Percentiles rank a stretch among this genome's conserved stretches.
These are phyloP conservation scores for Colletotrichum karsti DNA, from an alignment of 2,329 filamentous ascomycete species.

Conservation along the genomic window DNA sequence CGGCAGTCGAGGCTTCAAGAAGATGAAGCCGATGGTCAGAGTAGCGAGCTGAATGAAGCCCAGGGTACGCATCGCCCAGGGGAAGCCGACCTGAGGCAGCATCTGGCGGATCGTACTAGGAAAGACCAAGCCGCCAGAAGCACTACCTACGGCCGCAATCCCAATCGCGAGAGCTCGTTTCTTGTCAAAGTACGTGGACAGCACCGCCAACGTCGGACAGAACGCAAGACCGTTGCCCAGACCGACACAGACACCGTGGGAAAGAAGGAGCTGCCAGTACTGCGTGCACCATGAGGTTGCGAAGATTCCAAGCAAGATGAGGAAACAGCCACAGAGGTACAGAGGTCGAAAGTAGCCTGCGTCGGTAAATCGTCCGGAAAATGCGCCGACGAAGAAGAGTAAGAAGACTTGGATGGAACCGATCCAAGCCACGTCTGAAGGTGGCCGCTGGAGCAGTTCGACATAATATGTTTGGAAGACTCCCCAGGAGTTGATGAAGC, in stretches of 20 bases:
- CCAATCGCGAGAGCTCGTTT: constrained; percentile 66
- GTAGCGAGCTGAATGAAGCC: constrained; percentile 55
- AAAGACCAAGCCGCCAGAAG: constrained; percentile 62
- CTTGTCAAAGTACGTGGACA: constrained; percentile 69
- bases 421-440: constrained; percentile 53
- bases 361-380: constrained; percentile 53
- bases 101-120: constrained; percentile 45
- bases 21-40: constrained; percentile 43
- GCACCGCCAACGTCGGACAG: constrained; percentile 64
- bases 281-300: constrained; percentile 47
- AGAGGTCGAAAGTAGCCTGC: constrained; percentile 50
- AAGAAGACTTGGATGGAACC: constrained; percentile 53
- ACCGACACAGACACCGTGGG: constrained; percentile 57
- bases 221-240: constrained; percentile 65
- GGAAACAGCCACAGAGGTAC: constrained; percentile 45
- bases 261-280: constrained; percentile 60
- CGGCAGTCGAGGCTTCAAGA: constrained; percentile 50
- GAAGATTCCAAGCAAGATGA: constrained; percentile 55
- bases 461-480: constrained; percentile 56
- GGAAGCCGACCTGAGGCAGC: constrained; percentile 58
- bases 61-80: constrained; percentile 60
- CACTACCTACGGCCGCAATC: constrained; percentile 65
- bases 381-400: constrained; percentile 48
- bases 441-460: constrained; percentile 38
- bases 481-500: constrained; percentile 55